Conservation (phyloP, 805 yeast genomes). For the Candida peoriensis region DNA sequence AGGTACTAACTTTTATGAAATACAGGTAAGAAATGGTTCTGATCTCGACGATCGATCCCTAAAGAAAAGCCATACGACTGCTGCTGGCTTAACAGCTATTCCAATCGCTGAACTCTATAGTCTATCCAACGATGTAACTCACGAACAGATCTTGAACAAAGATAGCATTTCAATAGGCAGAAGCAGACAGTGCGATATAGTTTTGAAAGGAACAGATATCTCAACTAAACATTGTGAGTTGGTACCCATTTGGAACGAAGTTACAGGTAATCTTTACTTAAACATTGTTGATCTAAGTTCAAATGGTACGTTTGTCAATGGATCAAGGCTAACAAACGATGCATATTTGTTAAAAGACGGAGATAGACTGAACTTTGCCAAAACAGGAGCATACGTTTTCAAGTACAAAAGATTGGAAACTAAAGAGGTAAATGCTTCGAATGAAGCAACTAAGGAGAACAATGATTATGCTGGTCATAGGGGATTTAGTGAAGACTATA, state of each 20-base stretch:
- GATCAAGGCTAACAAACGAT: constrained; percentile 36
- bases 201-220: constrained; percentile 51
- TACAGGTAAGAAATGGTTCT: constrained; percentile 3
- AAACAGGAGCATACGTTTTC: constrained; percentile 45
- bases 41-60: constrained; percentile 12
- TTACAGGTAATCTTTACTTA: constrained; percentile 31
- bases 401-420: constrained; percentile 36
- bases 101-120: constrained; percentile 16
- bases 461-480: constrained; percentile 16
- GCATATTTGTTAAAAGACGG: constrained; percentile 52
- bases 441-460: constrained; percentile 11
- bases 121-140: constrained; percentile 9
- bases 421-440: too few species aligned
- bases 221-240: constrained; percentile 63
- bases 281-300: constrained; percentile 50
- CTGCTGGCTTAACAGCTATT: constrained; percentile 1
- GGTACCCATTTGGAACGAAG: constrained; percentile 33
- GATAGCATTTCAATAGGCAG: constrained; percentile 42
- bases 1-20: neutral
- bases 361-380: constrained; percentile 56
- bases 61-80: constrained; percentile 14
- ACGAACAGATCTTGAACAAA: constrained; percentile 28
- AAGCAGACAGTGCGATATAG: constrained; percentile 55
- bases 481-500: constrained; percentile 48
- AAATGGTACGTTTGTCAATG: constrained; percentile 68